Evolutionary conservation across 1,284 basidiomycete species (phyloP), one percentile per base, ranked within the genome.

Genomic region (Microbotryomycetes sp.): DNA sequence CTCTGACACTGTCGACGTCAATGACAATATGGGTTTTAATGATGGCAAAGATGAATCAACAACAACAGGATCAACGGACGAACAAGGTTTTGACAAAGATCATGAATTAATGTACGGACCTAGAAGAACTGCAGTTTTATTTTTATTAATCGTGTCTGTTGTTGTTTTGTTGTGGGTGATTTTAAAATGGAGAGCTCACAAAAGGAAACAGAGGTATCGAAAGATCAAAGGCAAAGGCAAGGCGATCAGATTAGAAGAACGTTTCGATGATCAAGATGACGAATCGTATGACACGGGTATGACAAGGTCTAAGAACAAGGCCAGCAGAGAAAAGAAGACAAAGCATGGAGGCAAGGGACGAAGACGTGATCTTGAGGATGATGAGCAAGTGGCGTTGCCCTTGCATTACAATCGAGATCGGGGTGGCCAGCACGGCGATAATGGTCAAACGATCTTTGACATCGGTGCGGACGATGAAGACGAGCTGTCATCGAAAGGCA

Each of bases 101-200:
- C 64, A 70, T 51, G 71, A 72, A 54, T 54, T 63, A 31, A 42
- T 54, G 7, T 70, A 70, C 52, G 70, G 69, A 3, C 70, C 67
- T 25, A 19, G 67, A 30, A 22, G 67, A n/a, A 71, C 69, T 6
- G 64, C 62, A 5, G 69, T 69, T n/a, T 58, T 72, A 3, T 59
- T 72, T 22, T 16, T 67, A 16, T 32, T 68, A 19, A 55, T 72
- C 25, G 22, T 65, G 5, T 46, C 63, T 2, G 45, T 69, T 19
- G 66, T 28, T 6, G 60, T 30, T 0, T 22, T 45, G 0, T 12
- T 58, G 1, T 69, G 66, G 65, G 42, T 28, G 14, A 47, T 63
- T 4, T 54, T 67, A 36, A 59, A 53, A n/a, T 65, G 65, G 65
- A 31, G 68, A 28, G 48, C 31, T 9, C 7, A 14, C 19, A 22